These are phyloP conservation scores for Coriaria nepalensis DNA, from an alignment of 306 rosid genomes.

Conservation along the genomic window DNA sequence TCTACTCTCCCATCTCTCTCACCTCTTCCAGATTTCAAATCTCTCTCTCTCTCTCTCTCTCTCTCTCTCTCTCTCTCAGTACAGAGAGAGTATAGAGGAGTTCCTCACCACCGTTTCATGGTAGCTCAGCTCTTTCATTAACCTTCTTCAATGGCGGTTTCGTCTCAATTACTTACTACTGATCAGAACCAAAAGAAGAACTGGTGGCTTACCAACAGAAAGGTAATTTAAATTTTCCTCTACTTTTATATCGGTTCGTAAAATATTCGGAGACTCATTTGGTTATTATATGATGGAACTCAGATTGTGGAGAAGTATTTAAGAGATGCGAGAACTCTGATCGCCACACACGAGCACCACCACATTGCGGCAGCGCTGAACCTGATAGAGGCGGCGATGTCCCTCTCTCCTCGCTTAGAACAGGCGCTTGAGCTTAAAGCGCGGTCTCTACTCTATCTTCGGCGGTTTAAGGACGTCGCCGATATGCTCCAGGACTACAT, in stretches of 20 bases:
- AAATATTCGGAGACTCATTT: background rate
- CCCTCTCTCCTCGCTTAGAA: constrained; percentile 59
- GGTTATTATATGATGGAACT: background rate
- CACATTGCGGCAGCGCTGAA: constrained; percentile 54
- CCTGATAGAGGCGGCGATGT: constrained; percentile 70
- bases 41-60: constrained; percentile 17
- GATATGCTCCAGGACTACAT: constrained; percentile 90
- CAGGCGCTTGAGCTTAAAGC: constrained; percentile 81
- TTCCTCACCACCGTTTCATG: background rate
- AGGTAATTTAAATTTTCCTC: constrained; percentile 22
- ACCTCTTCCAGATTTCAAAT: constrained; percentile 6
- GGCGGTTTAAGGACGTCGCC: constrained; percentile 80
- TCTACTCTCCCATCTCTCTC: constrained; percentile 13
- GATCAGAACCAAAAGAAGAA: constrained; percentile 63
- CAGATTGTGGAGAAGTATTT: constrained; percentile 75
- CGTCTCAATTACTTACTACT: constrained; percentile 30
- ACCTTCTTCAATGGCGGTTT: constrained; percentile 32
- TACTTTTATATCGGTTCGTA: background rate
- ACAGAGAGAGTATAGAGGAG: background rate
- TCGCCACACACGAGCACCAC: constrained; percentile 54
- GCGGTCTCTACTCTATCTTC: constrained; percentile 52
- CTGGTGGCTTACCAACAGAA: constrained; percentile 92
- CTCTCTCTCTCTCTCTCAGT: constrained; percentile 5
- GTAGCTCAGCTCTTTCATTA: constrained; percentile 7
- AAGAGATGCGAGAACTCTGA: constrained; percentile 59